Base-by-base conservation (phyloP, 306 rosid species). In the Lotus japonicus region DNA sequence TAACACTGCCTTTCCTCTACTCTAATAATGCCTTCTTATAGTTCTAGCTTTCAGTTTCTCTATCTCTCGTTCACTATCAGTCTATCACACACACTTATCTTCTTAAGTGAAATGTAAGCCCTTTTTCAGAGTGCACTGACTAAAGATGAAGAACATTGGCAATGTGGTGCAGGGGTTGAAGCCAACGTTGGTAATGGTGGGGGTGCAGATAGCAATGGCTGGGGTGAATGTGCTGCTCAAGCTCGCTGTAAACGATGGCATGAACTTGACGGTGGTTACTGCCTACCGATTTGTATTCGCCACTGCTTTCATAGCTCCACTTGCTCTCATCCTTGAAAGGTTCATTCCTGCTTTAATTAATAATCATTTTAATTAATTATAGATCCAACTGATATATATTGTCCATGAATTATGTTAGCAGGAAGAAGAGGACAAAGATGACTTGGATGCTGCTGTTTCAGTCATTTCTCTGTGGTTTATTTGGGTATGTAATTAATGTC, bases 251-350 rank as follows among this genome's bases (percentile, higher is more conserved):
- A 56, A 70, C 2, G 90, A 84, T 60, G 97, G 89, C 71, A 91
- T 91, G 92, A 85, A 57, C 68, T 2, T 79, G 11, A 81, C 71
- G 61, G 21, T 85, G 3, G 43, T 88, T 4, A 62, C 81, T n/a
- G 97, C 97, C 23, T 91, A 86, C 41, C 95, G 92, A 13, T 79
- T 79, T 35, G 2, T 80, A 10, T 88, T 91, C 3, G 87, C 86
- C 0, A 72, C 92, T 0, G 76, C 66, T 39, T 83, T 91, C 75
- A 73, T 86, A 31, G 64, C 74, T 77, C 95, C 95, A 4, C 66
- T 91, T 23, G 86, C 95, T 58, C 12, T 81, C 48, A 1, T 86
- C 18, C 0, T 90, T 5, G 90, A 84, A 73, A 84, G 92, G 95
- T 26, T 26, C 31, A 3, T 26, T 72, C 7, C 43, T 18, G 50